Percentiles rank a stretch among this genome's conserved stretches.
phyloP scores from a whole-genome alignment of 306 rosid species.

The Macrotyloma uniflorum region DNA sequence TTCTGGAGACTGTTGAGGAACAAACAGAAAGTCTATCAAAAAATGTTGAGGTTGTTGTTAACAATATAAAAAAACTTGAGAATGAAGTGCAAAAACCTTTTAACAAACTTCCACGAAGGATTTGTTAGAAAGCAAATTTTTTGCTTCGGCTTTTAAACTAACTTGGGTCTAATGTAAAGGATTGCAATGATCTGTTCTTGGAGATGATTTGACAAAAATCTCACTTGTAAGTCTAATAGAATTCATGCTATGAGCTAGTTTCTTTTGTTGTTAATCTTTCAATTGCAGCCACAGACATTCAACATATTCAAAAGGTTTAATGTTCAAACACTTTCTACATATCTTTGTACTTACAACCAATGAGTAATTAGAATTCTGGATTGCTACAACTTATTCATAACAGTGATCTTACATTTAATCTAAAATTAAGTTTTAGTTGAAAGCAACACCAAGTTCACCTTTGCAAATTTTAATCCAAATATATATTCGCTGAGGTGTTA shows the following conservation, averaged over 20 bases:
- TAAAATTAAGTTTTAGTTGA: no score
- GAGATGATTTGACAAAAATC: not conserved
- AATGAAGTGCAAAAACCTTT: constrained; percentile 32
- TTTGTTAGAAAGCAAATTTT: constrained; percentile 8
- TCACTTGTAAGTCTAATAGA: not conserved
- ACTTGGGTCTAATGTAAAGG: not conserved
- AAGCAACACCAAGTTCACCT: no score
- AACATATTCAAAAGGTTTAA: no score
- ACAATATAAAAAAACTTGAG: constrained; percentile 37
- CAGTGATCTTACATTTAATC: no score
- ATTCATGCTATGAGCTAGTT: not conserved
- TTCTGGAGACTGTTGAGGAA: constrained; percentile 41
- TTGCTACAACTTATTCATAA: no score
- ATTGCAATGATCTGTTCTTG: not conserved
- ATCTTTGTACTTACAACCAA: no score
- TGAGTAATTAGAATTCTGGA: no score
- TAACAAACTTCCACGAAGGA: constrained; percentile 7
- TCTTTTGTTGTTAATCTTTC: not conserved
- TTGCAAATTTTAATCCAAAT: no score
- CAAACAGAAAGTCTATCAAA: constrained; percentile 38
- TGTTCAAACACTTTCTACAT: not conserved
- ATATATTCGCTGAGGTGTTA: no score
- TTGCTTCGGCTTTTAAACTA: constrained; percentile 10
- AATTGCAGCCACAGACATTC: not conserved
- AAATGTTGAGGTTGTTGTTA: constrained; percentile 33